Evolutionary conservation across 352 stramenopile species (phyloP).

Genomic region (Nothophytophthora sp.): DNA sequence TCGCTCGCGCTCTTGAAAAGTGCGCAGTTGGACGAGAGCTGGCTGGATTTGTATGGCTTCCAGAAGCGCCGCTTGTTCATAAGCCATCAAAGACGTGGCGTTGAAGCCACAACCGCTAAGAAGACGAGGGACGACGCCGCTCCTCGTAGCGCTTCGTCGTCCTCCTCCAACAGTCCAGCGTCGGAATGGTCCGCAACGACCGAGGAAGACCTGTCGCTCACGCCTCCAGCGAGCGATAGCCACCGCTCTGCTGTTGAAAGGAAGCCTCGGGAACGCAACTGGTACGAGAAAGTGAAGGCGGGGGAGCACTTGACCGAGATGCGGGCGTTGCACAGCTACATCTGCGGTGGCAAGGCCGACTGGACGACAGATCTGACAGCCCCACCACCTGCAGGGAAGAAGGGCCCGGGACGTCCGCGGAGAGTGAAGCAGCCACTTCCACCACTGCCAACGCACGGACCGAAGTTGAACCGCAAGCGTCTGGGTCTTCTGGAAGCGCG

Average conservation of each 20-base stretch:
- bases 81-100: constrained; percentile 29
- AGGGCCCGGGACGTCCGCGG: constrained; percentile 15
- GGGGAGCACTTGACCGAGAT: constrained; percentile 57
- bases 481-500: constrained; percentile 62
- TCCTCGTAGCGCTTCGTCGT: constrained; percentile 15
- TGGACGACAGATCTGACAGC: constrained; percentile 48
- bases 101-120: constrained; percentile 1
- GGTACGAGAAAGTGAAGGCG: constrained; percentile 50
- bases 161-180: constrained; percentile 38
- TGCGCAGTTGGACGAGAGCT: constrained; percentile 66
- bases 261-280: constrained; percentile 29
- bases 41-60: constrained; percentile 64
- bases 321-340: constrained; percentile 55
- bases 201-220: constrained; percentile 40
- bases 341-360: constrained; percentile 62
- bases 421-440: constrained; percentile 8
- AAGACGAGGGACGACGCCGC: not conserved
- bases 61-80: constrained; percentile 70
- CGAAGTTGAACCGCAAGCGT: constrained; percentile 39
- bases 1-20: constrained; percentile 80
- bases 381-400: constrained; percentile 10
- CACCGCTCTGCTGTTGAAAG: constrained; percentile 6
- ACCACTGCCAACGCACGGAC: constrained; percentile 9
- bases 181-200: constrained; percentile 56
- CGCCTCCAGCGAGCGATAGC: constrained; percentile 7